Evolutionary conservation across 2,329 filamentous ascomycete genomes (phyloP).

Genomic region (Ceratocystis albifundus): DNA sequence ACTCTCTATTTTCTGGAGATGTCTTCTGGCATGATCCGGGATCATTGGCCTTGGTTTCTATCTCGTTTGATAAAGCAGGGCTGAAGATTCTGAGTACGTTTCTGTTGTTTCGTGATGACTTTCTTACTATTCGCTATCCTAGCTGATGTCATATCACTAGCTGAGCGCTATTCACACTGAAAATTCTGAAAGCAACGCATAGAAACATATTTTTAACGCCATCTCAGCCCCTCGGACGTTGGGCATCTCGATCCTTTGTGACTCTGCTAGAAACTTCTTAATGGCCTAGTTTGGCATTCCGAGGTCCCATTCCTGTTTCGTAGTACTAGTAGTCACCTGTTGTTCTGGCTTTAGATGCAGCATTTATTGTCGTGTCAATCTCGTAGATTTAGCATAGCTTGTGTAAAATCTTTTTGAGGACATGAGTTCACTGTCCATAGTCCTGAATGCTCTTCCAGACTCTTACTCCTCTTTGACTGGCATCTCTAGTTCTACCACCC

Average conservation of each 20-base stretch:
- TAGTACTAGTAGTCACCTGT: neutral
- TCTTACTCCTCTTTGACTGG: constrained; percentile 29
- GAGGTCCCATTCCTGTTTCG: neutral
- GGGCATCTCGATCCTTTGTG: no score
- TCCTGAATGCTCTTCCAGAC: neutral
- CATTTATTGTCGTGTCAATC: neutral
- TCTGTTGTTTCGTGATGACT: constrained; percentile 23
- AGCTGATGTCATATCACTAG: constrained; percentile 10
- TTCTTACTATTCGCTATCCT: constrained; percentile 14
- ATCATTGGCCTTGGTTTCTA: constrained; percentile 14
- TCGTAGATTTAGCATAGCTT: neutral
- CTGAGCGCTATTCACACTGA: constrained; percentile 23
- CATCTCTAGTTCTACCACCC: constrained; percentile 28
- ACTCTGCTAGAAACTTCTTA: no score
- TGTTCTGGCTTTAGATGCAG: neutral
- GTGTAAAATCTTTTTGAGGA: neutral
- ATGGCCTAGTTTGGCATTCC: neutral
- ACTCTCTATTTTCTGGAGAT: neutral
- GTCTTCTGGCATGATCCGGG: neutral
- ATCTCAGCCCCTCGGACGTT: neutral
- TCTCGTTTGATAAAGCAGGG: constrained; percentile 6
- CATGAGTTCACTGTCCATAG: no score
- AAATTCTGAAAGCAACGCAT: constrained; percentile 23
- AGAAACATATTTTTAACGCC: neutral
- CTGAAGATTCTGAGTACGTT: constrained; percentile 5